These are phyloP conservation scores for Paramarasmius palmivorus DNA, from an alignment of 1,284 basidiomycete species.

Conservation along the genomic window DNA sequence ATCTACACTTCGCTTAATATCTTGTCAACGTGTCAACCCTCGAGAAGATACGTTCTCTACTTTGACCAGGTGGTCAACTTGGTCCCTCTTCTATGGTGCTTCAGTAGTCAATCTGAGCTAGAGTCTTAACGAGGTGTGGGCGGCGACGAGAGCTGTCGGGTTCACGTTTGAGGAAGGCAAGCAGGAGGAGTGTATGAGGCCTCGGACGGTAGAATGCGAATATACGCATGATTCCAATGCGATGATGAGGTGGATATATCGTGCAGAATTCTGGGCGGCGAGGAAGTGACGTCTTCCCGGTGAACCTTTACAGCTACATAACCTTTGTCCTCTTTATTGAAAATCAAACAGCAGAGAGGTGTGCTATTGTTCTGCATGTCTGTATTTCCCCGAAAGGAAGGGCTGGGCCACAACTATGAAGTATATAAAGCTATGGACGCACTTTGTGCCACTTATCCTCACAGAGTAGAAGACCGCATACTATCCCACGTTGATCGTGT, in stretches of 20 bases:
- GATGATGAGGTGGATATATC: constrained; percentile 69
- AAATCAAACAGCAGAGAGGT: too few species aligned
- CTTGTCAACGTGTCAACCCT: constrained; percentile 45
- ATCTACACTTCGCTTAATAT: constrained; percentile 68
- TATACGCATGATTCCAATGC: constrained; percentile 62
- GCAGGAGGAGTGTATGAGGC: constrained; percentile 27
- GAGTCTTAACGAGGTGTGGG: constrained; percentile 62
- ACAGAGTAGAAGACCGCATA: too few species aligned
- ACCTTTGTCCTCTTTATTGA: neutral
- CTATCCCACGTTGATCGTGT: too few species aligned
- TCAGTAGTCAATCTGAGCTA: constrained; percentile 44
- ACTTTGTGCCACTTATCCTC: too few species aligned
- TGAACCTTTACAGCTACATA: neutral
- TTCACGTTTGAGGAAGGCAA: constrained; percentile 42
- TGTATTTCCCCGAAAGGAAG: too few species aligned
- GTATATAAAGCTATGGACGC: too few species aligned
- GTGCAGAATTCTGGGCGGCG: constrained; percentile 67
- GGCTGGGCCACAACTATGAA: too few species aligned
- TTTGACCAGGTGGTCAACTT: constrained; percentile 67
- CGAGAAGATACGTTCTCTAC: constrained; percentile 50
- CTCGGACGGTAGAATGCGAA: constrained; percentile 53
- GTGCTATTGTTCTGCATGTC: too few species aligned
- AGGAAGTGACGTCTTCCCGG: constrained; percentile 30
- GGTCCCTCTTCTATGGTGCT: constrained; percentile 67
- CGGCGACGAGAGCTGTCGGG: constrained; percentile 48